A percentile compares a stretch with the other conserved stretches of the same genome.
These are phyloP conservation scores for Oxytropis ochrocephala DNA, from an alignment of 306 rosid genomes.

Conservation along the genomic window DNA sequence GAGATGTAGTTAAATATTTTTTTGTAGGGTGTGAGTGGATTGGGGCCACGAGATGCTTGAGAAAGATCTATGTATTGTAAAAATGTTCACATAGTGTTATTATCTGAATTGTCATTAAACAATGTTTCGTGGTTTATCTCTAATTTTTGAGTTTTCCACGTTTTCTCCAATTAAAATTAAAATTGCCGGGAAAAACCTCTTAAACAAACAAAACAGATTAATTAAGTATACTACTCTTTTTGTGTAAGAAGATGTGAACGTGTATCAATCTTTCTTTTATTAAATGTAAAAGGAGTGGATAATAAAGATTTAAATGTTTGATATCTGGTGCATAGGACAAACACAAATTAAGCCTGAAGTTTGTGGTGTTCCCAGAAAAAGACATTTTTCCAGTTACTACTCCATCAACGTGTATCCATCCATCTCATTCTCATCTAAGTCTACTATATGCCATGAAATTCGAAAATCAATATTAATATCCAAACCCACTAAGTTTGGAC, in stretches of 20 bases:
- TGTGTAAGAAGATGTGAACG: constrained; percentile 2
- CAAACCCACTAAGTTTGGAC: constrained; percentile 25
- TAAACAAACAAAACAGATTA: not conserved
- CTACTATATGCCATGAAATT: constrained; percentile 16
- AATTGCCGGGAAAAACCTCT: not conserved
- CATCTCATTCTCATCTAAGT: not conserved
- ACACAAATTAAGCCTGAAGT: not conserved
- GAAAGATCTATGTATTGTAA: no score
- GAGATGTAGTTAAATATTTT: no score
- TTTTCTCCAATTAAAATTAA: no score
- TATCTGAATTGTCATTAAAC: no score
- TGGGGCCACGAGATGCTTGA: no score
- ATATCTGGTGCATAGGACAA: constrained; percentile 24
- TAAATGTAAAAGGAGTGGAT: not conserved
- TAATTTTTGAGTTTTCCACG: no score
- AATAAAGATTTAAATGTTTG: constrained; percentile 7
- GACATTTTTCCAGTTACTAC: constrained; percentile 29
- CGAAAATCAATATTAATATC: constrained; percentile 23
- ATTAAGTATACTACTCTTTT: not conserved
- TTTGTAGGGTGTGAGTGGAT: no score
- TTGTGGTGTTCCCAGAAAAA: constrained; percentile 16
- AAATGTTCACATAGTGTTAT: no score
- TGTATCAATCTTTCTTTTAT: not conserved
- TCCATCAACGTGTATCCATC: constrained; percentile 19
- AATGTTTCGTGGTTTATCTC: no score